Base-by-base conservation (phyloP, 306 rosid species). In the Inga laurina region DNA sequence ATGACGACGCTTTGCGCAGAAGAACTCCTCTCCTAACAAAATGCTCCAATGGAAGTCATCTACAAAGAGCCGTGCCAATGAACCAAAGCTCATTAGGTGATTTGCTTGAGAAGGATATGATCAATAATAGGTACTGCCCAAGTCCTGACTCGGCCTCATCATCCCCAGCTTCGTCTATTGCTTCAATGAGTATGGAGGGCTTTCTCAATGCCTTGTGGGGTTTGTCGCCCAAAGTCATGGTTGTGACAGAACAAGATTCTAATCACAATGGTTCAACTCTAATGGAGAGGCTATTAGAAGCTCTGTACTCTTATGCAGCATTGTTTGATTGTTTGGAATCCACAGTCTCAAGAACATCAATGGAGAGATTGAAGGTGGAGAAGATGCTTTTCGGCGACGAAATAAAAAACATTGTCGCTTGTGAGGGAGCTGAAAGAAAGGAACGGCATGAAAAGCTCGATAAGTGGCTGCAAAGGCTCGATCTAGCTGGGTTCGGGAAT, bases 381-480 rank as follows among this genome's bases (percentile, higher is more conserved):
- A 94, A 93, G 89, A 91, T 94, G 98, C 87, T 91, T 9, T 90
- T 94, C 9, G 97, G 97, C 34, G 95, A 93, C 84, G 95, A 94
- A 85, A 94, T 91, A 37, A 94, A 93, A 87, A 93, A 88, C 91
- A 94, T 94, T 21, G 87, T 94, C 39, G 94, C 98, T 13, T 94
- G 98, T 69, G 98, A 94, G 81, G 98, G 98, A 61, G 79, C 76
- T 64, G 97, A 93, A 77, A 90, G 98, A 84, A 93, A 84, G 75
- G 98, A 93, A 79, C 87, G 98, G 68, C 98, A 94, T 51, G 98
- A 93, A 61, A 94, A 91, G 85, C 89, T 85, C 4, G 95, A 89
- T 19, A 94, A 90, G 79, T 93, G 98, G 98, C 79, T 90, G 46
- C 92, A 88, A 54, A 88, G 95, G 79, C 86, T 94, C 35, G 97